A percentile compares a stretch with the other conserved stretches of the same genome.
Conservation (phyloP, 1,284 basidiomycete species). For the Omphalotus olearius region DNA sequence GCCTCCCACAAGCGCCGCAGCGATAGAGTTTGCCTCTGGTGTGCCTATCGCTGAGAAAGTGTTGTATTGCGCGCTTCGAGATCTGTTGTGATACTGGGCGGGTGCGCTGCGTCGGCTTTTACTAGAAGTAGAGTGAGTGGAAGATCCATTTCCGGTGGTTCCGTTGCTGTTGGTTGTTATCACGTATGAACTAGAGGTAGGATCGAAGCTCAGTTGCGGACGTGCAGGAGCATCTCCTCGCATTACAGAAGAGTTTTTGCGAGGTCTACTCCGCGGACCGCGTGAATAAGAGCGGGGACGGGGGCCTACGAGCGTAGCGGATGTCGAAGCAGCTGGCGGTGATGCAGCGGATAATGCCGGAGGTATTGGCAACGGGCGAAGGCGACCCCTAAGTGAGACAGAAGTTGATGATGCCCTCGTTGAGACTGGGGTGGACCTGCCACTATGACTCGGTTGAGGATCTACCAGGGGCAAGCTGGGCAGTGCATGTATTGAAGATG, state of each 20-base stretch:
- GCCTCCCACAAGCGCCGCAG: too few species aligned
- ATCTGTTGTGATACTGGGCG: constrained; percentile 1
- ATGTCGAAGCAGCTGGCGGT: neutral
- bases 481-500: neutral
- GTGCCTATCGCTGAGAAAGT: constrained; percentile 4
- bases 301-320: neutral
- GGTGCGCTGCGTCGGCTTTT: neutral
- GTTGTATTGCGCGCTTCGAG: constrained; percentile 7
- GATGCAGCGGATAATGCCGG: neutral
- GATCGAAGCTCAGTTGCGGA: constrained; percentile 5
- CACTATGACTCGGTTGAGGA: neutral
- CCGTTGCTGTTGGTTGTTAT: constrained; percentile 2
- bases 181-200: constrained; percentile 8
- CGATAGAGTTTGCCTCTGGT: neutral
- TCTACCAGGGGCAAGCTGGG: neutral
- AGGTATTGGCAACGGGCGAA: constrained; percentile 3
- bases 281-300: constrained; percentile 2
- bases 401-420: neutral
- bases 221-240: neutral
- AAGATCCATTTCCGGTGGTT: neutral
- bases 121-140: neutral
- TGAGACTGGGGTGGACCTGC: constrained; percentile 1
- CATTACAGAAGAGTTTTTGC: constrained; percentile 1
- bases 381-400: neutral
- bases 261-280: neutral